A percentile compares a stretch with the other conserved stretches of the same genome.
Evolutionary conservation across 2,329 filamentous ascomycete genomes (phyloP).

Genomic region (Annulohypoxylon truncatum): DNA sequence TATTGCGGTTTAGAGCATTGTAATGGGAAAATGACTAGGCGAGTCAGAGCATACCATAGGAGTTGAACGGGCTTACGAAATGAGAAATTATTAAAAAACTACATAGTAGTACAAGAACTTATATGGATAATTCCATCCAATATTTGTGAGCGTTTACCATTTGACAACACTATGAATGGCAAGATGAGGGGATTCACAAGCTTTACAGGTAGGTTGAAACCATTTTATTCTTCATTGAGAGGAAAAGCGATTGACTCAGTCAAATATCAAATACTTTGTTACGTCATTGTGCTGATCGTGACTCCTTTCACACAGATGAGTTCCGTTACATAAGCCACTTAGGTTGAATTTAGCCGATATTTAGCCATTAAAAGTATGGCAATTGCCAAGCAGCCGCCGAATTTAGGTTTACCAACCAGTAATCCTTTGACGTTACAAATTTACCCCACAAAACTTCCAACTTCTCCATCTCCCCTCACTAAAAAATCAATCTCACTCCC

Average conservation of each 20-base stretch:
- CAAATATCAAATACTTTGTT: too few relatives aligned
- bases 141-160: not conserved
- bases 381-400: not conserved
- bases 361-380: not conserved
- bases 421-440: not conserved
- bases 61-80: conserved; percentile 12
- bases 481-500: conserved; percentile 20
- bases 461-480: conserved; percentile 17
- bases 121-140: not conserved
- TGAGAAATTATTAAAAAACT: not conserved
- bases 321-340: not conserved
- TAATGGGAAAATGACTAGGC: not conserved
- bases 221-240: not conserved
- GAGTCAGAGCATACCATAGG: conserved; percentile 14
- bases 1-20: conserved; percentile 36
- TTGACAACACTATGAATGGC: not conserved
- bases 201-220: not conserved
- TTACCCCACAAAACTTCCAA: conserved; percentile 2
- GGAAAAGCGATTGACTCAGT: too few relatives aligned
- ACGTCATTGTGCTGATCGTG: too few relatives aligned
- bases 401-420: not conserved
- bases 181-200: too few relatives aligned
- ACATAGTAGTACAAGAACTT: too few relatives aligned
- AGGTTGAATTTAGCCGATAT: conserved; percentile 1
- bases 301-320: too few relatives aligned